A percentile compares a stretch with the other conserved stretches of the same genome.
phyloP scores from a whole-genome alignment of 192 early-diverging fungal genomes.

The Podila minutissima region DNA sequence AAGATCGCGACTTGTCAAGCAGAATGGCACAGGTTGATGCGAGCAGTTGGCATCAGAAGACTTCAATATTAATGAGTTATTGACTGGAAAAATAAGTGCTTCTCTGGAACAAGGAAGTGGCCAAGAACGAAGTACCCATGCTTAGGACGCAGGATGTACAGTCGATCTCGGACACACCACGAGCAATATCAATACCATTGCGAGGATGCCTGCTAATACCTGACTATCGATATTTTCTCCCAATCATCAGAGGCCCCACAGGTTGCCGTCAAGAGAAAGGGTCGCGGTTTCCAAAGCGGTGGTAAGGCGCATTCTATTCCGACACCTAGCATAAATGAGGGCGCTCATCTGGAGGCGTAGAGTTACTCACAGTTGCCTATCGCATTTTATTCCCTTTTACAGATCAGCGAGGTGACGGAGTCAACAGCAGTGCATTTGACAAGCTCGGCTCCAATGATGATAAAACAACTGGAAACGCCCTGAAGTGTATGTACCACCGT shows the following conservation, averaged over 20 bases:
- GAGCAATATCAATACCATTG: too few relatives aligned
- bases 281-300: conserved; percentile 55
- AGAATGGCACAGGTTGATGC: too few relatives aligned
- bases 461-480: conserved; percentile 29
- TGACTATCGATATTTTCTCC: not conserved
- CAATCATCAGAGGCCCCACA: conserved; percentile 31
- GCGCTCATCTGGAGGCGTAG: not conserved
- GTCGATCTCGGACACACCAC: too few relatives aligned
- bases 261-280: conserved; percentile 50
- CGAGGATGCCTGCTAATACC: not conserved
- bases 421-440: conserved; percentile 24
- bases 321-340: not conserved
- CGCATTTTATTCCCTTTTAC: not conserved
- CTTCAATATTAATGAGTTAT: too few relatives aligned
- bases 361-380: not conserved
- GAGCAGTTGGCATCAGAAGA: too few relatives aligned
- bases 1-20: too few relatives aligned
- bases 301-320: conserved; percentile 15
- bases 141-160: too few relatives aligned
- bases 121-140: too few relatives aligned
- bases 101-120: too few relatives aligned
- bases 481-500: conserved; percentile 34
- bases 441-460: conserved; percentile 38
- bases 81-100: too few relatives aligned
- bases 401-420: conserved; percentile 35